These are phyloP conservation scores for Aristolochia californica DNA, from an alignment of 164 flowering plant species.

Conservation along the genomic window DNA sequence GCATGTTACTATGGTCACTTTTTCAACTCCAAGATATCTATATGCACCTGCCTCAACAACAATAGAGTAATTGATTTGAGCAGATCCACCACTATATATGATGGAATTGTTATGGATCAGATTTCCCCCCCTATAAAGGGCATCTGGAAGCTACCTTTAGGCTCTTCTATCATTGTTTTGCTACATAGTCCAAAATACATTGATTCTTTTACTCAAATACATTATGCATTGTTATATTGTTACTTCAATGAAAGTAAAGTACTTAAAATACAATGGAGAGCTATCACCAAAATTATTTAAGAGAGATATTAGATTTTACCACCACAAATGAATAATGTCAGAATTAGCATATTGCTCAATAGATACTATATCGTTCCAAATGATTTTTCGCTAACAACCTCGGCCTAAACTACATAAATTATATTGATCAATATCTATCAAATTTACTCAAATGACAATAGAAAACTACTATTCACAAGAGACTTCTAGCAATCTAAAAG, in stretches of 20 bases:
- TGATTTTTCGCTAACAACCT: conserved; percentile 82
- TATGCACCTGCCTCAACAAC: conserved; percentile 98
- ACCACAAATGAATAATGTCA: conserved; percentile 80
- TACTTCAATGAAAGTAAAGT: too few species aligned
- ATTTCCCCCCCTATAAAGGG: conserved; percentile 88
- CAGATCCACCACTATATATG: conserved; percentile 97
- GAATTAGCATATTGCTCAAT: conserved; percentile 98
- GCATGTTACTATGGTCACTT: conserved; percentile 29
- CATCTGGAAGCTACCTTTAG: conserved; percentile 97
- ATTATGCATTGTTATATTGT: too few species aligned
- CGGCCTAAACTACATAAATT: conserved; percentile 47
- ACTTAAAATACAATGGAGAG: too few species aligned
- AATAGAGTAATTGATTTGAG: conserved; percentile 90
- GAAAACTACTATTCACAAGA: too few species aligned
- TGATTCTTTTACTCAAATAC: too few species aligned
- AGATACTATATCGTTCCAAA: conserved; percentile 94
- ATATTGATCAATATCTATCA: neutral
- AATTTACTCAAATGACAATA: neutral
- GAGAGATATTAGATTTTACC: conserved; percentile 55
- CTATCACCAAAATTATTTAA: too few species aligned
- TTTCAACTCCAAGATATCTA: conserved; percentile 89
- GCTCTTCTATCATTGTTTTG: conserved; percentile 99
- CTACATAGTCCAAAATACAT: conserved; percentile 33
- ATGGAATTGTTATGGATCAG: conserved; percentile 86
- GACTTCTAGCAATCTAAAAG: too few species aligned